Base-by-base conservation (phyloP, 2,329 filamentous ascomycete species). In the Alternaria sp. region DNA sequence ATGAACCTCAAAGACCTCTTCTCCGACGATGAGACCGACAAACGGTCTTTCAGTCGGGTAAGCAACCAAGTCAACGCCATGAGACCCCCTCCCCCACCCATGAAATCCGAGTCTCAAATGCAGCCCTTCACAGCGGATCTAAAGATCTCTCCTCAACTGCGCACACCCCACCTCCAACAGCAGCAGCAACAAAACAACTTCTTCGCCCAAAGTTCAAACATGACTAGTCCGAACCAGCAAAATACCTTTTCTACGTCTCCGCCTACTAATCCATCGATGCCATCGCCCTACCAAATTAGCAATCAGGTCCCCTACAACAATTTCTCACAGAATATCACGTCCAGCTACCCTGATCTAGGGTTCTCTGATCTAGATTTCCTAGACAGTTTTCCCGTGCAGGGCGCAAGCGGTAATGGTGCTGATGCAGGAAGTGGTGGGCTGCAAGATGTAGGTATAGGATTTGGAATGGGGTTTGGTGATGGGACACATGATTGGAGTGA, bases 361-460 rank as follows among this genome's bases (percentile, higher is more conserved):
- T 81, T 84, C 57, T 81, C 83, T 15, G 83, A 86, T 54, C 81
- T 88, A 13, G 85, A 87, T 67, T 88, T 88, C 72, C 76, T 88
- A 13, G 83, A 87, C 64, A 82, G 83, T 49, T 83, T 85, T 62
- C 78, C 83, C 5, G 72, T 79, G 0, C 76, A 77, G 17, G 72
- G 70, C 3, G 58, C 59, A 10, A 61, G 54, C 10, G 59, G 58
- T 17, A 60, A 57, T 6, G 67, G 60, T 11, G 57, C 69, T 80
- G 81, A 88, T 85, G 59, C 59, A 1, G 62, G 50, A 10, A 57
- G 44, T 3, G 64, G 66, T 61, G 72, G 57, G 55, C 82, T 67
- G 84, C 86, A 78, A 71, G 89, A 91, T 67, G 83, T 92, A 40
- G 89, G 89, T 0, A 83, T 92, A 49, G 89, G 89, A 0, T 89